phyloP scores from a whole-genome alignment of 2,329 filamentous ascomycete species.

The Alternaria conjuncta region DNA sequence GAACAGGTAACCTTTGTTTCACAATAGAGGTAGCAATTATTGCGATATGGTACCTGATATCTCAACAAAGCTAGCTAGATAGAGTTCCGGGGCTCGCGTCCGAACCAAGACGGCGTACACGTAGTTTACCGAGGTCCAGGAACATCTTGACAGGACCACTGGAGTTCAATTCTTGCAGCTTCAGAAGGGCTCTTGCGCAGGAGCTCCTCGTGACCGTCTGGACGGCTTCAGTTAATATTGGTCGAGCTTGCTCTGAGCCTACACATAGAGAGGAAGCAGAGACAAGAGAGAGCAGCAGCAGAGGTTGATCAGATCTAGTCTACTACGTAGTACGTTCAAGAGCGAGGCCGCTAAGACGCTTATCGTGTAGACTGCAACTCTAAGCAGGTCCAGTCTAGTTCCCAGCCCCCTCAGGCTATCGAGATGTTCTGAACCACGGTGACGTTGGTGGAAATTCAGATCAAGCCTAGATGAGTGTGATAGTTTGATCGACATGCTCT shows the following conservation, averaged over 20 bases:
- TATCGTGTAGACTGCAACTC: neutral
- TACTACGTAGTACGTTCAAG: neutral
- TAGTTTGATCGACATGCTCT: neutral
- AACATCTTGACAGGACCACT: neutral
- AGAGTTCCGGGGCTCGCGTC: neutral
- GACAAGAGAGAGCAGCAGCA: neutral
- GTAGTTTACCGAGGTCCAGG: neutral
- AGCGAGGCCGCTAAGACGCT: neutral
- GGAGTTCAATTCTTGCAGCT: neutral
- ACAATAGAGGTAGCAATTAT: neutral
- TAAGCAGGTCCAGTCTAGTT: neutral
- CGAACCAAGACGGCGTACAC: neutral
- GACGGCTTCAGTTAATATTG: neutral
- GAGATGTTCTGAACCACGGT: neutral
- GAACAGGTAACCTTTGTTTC: neutral
- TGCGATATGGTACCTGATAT: neutral
- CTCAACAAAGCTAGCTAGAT: neutral
- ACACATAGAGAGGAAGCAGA: neutral
- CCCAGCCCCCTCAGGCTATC: neutral
- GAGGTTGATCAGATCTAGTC: neutral
- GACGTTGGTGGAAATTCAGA: neutral
- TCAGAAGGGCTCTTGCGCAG: neutral
- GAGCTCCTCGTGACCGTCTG: neutral
- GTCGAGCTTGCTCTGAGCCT: neutral
- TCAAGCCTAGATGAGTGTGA: neutral